Evolutionary conservation across 352 stramenopile genomes (phyloP), one percentile per base, ranked within the genome.

Genomic region (Pythium graminicola): DNA sequence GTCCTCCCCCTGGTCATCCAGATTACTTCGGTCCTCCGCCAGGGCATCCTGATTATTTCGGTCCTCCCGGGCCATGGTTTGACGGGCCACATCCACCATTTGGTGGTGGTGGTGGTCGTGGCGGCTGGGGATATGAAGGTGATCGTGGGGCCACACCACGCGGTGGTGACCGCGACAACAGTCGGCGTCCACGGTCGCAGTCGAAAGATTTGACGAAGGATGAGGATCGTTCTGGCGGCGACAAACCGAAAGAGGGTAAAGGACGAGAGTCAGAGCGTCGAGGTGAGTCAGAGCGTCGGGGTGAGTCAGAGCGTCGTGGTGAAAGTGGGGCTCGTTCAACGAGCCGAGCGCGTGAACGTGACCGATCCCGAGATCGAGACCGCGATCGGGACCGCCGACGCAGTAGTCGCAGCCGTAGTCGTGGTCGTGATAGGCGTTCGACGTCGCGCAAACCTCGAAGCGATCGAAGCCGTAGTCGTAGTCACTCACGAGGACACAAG

Each of bases 21-120:
- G 80, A 88, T 33, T 88, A 88, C 54, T 90, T 88, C 28, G 80
- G 74, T 1, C 80, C 75, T 11, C 80, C 77, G 13, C 77, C 75
- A 24, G 80, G 77, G 23, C 77, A 87, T 24, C 79, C 79, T 13
- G 79, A 90, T 55, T 90, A 85, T 70, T 88, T 86, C 55, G 80
- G 76, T 8, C 76, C 75, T 27, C 76, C 75, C 4, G 67, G 68
- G 26, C 76, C 70, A 2, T 90, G 76, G 80, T 90, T 88, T 44
- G 77, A 88, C 52, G 80, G 80, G 0, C 67, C 62, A 6, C 70
- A 64, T 33, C 72, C 70, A 6, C 72, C 70, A 23, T 87, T 85
- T 57, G 67, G 57, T 17, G 67, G 69, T 23, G 69, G 74, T 10
- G 44, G 67, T 20, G 65, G 75, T 8, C 43, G 67, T 11, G 72